Evolutionary conservation across 1,284 basidiomycete species (phyloP).

Genomic region (Acaromyces ingoldii): DNA sequence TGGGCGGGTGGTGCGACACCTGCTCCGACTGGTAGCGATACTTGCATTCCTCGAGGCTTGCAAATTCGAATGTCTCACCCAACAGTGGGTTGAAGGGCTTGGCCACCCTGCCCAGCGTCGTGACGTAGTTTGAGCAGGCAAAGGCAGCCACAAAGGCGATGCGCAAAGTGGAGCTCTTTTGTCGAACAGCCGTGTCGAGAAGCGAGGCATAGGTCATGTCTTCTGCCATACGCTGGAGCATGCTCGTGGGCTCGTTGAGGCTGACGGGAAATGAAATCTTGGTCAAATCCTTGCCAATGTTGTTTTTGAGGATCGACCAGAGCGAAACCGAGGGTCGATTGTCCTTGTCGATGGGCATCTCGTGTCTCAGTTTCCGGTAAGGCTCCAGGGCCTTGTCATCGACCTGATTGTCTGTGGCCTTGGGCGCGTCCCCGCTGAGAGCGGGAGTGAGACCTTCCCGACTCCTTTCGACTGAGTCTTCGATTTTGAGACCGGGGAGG

Average conservation of each 20-base stretch:
- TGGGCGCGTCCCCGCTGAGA: not conserved
- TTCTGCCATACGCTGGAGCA: constrained; percentile 68
- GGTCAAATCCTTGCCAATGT: constrained; percentile 94
- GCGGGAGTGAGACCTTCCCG: not conserved
- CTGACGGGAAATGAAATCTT: constrained; percentile 93
- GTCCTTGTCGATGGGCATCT: constrained; percentile 68
- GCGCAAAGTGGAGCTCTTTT: constrained; percentile 72
- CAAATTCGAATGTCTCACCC: constrained; percentile 91
- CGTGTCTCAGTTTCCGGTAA: constrained; percentile 66
- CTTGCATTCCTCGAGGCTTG: constrained; percentile 69
- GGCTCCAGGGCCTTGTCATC: constrained; percentile 37
- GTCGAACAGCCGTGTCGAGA: constrained; percentile 72
- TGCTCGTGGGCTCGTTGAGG: constrained; percentile 73
- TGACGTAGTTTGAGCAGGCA: constrained; percentile 96
- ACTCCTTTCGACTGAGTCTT: constrained; percentile 17
- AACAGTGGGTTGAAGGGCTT: constrained; percentile 54
- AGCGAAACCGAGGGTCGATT: constrained; percentile 83
- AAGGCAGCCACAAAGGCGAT: constrained; percentile 93
- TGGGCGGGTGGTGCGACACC: constrained; percentile 92
- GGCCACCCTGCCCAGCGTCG: constrained; percentile 64
- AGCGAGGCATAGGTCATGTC: constrained; percentile 51
- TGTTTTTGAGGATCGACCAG: constrained; percentile 92
- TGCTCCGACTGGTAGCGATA: constrained; percentile 93
- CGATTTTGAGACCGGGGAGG: constrained; percentile 39
- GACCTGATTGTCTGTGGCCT: constrained; percentile 4